Conservation (phyloP, 2,329 filamentous ascomycete genomes). For the Hymenoscyphus repandus region DNA sequence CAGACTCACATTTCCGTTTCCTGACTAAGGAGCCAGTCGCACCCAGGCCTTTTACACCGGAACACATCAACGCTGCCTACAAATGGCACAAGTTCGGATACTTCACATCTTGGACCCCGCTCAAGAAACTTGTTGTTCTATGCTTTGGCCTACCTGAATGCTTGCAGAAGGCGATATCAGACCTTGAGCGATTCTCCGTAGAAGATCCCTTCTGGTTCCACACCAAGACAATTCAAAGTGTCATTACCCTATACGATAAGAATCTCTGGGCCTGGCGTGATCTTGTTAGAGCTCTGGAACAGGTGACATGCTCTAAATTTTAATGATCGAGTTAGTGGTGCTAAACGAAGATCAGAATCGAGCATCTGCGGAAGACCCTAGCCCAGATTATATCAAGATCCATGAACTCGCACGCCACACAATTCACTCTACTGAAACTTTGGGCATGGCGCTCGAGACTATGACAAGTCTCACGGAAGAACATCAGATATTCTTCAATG, state of each 20-base stretch:
- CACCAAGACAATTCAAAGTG: constrained; percentile 26
- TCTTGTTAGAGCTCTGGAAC: constrained; percentile 31
- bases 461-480: constrained; percentile 13
- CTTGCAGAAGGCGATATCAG: not conserved
- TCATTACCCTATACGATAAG: constrained; percentile 31
- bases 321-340: not conserved
- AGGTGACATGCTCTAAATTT: not conserved
- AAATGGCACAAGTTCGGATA: not conserved
- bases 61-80: not conserved
- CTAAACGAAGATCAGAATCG: not conserved
- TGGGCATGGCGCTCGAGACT: constrained; percentile 33
- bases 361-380: constrained; percentile 15
- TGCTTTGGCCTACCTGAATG: not conserved
- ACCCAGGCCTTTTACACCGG: no score
- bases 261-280: constrained; percentile 38
- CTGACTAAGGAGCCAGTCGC: no score
- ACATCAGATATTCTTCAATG: constrained; percentile 1
- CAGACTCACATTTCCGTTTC: no score
- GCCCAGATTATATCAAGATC: constrained; percentile 33
- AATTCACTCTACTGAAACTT: constrained; percentile 40
- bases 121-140: not conserved
- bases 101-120: not conserved
- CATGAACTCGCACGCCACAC: constrained; percentile 41
- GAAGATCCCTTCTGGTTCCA: constrained; percentile 36
- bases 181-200: not conserved